phyloP scores from a whole-genome alignment of 2,329 filamentous ascomycete species.

The Botrytis fabae region DNA sequence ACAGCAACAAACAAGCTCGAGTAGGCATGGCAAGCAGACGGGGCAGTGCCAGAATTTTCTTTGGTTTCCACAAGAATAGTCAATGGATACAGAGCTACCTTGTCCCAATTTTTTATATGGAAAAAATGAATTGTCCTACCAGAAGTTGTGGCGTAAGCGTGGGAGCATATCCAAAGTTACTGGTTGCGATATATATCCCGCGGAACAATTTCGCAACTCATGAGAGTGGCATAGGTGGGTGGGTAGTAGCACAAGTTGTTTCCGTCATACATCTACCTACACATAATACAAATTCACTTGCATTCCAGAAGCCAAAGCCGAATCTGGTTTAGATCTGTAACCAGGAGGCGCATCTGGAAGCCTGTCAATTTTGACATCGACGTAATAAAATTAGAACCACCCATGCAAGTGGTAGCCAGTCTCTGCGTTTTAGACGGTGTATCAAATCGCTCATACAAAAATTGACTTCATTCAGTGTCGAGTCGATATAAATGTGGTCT shows the following conservation, averaged over 20 bases:
- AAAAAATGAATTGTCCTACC: not conserved
- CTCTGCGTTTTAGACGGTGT: not conserved
- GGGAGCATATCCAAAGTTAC: not conserved
- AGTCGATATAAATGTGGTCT: not conserved
- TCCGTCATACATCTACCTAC: slow-evolving; percentile 1
- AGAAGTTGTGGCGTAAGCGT: not conserved
- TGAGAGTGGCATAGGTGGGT: not conserved
- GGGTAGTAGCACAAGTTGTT: not conserved
- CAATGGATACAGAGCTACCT: not conserved
- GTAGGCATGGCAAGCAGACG: not conserved
- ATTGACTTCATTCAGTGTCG: not conserved
- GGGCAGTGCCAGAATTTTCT: slow-evolving; percentile 3
- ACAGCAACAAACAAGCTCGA: not conserved
- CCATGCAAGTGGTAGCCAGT: not conserved
- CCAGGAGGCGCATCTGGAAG: not conserved
- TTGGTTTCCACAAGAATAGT: not conserved
- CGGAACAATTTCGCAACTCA: not conserved
- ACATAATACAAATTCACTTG: slow-evolving; percentile 1
- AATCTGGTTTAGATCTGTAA: not conserved
- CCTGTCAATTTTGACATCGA: not conserved
- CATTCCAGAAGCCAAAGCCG: not conserved
- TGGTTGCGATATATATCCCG: not conserved
- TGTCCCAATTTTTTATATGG: not conserved
- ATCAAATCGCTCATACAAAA: slow-evolving; percentile 22
- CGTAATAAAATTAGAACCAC: not conserved